Conservation (phyloP, 2,329 filamentous ascomycete species). For the Alternaria angustiovoidea region DNA sequence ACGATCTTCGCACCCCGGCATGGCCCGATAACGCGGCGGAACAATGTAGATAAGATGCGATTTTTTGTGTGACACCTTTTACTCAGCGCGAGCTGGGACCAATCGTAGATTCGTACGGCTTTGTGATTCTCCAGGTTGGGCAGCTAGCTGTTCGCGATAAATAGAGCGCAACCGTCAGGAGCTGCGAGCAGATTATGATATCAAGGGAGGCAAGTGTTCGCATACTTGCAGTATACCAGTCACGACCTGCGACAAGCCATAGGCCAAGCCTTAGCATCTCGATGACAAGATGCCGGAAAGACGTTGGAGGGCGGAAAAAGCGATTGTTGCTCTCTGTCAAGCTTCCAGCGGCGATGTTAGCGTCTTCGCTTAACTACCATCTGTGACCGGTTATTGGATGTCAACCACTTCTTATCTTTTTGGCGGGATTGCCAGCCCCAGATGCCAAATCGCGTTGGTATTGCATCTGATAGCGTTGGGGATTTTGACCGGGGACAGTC, state of each 20-base stretch:
- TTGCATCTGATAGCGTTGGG: not conserved
- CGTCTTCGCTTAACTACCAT: slow-evolving; percentile 7
- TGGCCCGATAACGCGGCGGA: slow-evolving; percentile 18
- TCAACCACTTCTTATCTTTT: slow-evolving; percentile 28
- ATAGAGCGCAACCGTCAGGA: not conserved
- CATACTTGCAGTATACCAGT: not conserved
- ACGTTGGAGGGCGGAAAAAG: slow-evolving; percentile 20
- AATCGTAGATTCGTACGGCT: not conserved
- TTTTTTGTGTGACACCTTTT: slow-evolving; percentile 17
- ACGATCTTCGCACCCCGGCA: slow-evolving; percentile 16
- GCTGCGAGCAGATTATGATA: not conserved
- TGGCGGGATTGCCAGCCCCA: slow-evolving; percentile 8
- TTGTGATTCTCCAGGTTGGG: not conserved
- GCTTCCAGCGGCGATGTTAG: slow-evolving; percentile 17
- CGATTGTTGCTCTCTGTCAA: slow-evolving; percentile 22
- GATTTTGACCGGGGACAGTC: not conserved
- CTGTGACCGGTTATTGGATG: slow-evolving; percentile 10
- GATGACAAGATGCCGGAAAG: slow-evolving; percentile 12
- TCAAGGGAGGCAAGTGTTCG: not conserved
- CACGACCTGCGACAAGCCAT: not conserved
- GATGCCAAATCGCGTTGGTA: not conserved
- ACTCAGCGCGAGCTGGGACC: not conserved
- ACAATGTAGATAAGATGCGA: slow-evolving; percentile 30
- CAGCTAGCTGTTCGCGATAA: not conserved
- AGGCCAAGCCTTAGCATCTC: not conserved